phyloP scores from a whole-genome alignment of 1,284 basidiomycete genomes.

The Polyporus tsugae region DNA sequence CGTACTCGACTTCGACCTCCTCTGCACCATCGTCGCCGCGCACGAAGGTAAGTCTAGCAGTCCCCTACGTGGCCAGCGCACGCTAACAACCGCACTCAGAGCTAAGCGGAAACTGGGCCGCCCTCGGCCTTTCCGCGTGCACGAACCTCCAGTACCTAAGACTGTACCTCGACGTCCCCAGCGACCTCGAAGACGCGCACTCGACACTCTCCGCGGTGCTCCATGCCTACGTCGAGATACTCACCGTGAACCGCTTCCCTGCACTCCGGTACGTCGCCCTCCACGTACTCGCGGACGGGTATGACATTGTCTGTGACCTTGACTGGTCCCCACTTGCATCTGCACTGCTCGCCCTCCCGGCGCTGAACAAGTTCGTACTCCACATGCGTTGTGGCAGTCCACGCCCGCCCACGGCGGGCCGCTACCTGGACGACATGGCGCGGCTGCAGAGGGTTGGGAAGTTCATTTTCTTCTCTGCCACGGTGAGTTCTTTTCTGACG shows the following conservation, averaged over 20 bases:
- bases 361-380: background rate
- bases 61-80: background rate
- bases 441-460: background rate
- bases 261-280: background rate
- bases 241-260: background rate
- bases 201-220: background rate
- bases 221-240: background rate
- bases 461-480: background rate
- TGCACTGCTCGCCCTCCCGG: background rate
- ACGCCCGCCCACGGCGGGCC: background rate
- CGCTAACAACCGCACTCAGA: background rate
- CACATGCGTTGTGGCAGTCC: background rate
- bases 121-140: conserved; percentile 11
- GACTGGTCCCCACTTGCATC: background rate
- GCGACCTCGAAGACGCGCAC: background rate
- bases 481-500: background rate
- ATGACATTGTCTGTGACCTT: background rate
- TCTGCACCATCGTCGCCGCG: background rate
- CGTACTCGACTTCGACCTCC: background rate
- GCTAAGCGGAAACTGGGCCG: background rate
- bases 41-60: background rate
- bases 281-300: background rate
- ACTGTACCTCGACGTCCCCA: conserved; percentile 2
- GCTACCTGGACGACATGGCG: background rate
- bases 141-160: conserved; percentile 1